phyloP scores from a whole-genome alignment of 2,329 filamentous ascomycete genomes.

The Sclerotinia spermophila region DNA sequence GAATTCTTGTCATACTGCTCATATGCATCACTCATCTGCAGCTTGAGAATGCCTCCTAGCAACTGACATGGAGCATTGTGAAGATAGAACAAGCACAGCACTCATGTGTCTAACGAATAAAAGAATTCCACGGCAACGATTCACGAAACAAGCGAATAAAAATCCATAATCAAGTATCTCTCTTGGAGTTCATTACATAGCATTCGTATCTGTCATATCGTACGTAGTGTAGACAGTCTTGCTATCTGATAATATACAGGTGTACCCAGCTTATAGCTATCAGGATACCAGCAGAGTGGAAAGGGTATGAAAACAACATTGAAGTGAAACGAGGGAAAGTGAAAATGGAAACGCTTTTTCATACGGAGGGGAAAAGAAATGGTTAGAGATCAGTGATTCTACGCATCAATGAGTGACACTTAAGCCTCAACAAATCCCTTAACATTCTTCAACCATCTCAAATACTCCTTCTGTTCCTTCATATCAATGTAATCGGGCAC shows the following conservation, averaged over 20 bases:
- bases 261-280: neutral
- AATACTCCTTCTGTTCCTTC: conserved; percentile 98
- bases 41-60: neutral
- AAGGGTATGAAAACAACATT: conserved; percentile 27
- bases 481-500: conserved; percentile 94
- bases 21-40: neutral
- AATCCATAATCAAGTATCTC: neutral
- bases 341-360: conserved; percentile 14
- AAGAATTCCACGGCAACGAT: neutral
- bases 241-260: conserved; percentile 15
- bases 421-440: conserved; percentile 79
- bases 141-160: conserved; percentile 15
- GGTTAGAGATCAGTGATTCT: neutral
- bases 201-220: neutral
- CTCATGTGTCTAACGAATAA: neutral
- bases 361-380: neutral
- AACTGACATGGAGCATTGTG: neutral
- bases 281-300: conserved; percentile 6
- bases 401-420: conserved; percentile 11
- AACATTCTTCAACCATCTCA: conserved; percentile 82
- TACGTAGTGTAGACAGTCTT: conserved; percentile 4
- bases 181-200: conserved; percentile 5
- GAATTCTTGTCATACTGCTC: neutral
- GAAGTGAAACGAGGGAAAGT: conserved; percentile 20
- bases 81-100: neutral